Conservation (phyloP, 129 eudicot genomes). For the Flaveria brownii region DNA sequence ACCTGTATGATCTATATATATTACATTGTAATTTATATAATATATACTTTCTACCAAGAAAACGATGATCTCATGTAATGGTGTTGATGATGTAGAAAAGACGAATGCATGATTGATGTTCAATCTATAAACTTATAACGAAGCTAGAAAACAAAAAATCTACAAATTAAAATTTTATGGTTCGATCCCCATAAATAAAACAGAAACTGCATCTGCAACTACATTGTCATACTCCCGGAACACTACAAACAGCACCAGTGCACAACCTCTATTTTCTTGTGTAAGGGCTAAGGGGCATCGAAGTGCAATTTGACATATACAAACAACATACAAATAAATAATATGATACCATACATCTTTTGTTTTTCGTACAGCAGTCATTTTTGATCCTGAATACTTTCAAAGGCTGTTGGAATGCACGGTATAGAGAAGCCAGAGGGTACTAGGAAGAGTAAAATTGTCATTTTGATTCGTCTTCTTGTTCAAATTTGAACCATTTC, state of each 20-base stretch:
- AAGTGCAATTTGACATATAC: slow-evolving; percentile 12
- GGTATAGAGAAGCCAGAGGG: not conserved
- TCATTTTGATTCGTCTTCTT: slow-evolving; percentile 35
- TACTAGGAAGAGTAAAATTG: slow-evolving; percentile 1
- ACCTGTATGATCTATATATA: too few species aligned
- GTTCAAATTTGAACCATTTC: slow-evolving; percentile 83
- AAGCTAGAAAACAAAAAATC: too few species aligned
- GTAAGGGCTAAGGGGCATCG: not conserved
- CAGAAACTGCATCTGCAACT: not conserved
- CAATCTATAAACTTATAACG: too few species aligned
- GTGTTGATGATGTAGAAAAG: too few species aligned
- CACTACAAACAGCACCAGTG: slow-evolving; percentile 3
- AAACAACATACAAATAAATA: slow-evolving; percentile 26
- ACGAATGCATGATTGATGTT: too few species aligned
- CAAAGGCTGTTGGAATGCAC: slow-evolving; percentile 4
- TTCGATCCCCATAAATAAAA: not conserved
- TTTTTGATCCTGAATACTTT: slow-evolving; percentile 15
- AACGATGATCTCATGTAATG: too few species aligned
- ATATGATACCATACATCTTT: not conserved
- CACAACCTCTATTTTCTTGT: not conserved
- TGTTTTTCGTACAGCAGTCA: slow-evolving; percentile 7
- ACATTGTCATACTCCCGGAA: slow-evolving; percentile 18
- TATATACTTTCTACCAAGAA: too few species aligned
- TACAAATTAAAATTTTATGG: not conserved
- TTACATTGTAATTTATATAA: too few species aligned